Evolutionary conservation across 345 rosid genomes (phyloP), one percentile per base, ranked within the genome.

Genomic region (Eucalyptus tenuipes): DNA sequence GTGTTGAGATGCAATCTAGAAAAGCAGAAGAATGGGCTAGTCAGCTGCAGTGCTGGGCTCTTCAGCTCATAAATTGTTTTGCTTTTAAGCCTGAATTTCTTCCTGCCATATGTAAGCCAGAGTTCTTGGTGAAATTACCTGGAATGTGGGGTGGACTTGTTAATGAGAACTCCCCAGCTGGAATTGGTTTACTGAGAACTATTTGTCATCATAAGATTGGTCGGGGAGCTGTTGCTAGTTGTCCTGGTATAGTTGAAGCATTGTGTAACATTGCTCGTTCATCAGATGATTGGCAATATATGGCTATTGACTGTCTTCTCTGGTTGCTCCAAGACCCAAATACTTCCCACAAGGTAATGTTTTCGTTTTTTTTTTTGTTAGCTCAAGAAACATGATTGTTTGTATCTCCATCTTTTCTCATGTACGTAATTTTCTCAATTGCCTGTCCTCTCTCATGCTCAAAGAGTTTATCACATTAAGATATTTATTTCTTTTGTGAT

Each of bases 131-230:
- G 48, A 98, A 94, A 90, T 93, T 98, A 87, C 98, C 99, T 1
- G 98, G 96, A 88, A 96, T 98, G 99, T 98, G 99, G 99, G 99
- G 99, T n/a, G 99, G 99, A 86, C 99, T 98, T 84, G 99, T 97
- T 29, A 98, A 97, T 88, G 99, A 98, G 91, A 98, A 98, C 88
- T 98, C 99, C 1, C 99, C 99, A 0, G 99, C 99, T 90, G 99
- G 99, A 88, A 98, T 98, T 87, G 99, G 99, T 91, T 90, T 98
- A 81, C 91, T 98, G 66, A 94, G 99, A 91, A 98, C 99, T 49
- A 95, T 98, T 79, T 98, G 99, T 92, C 98, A 97, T 90, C 98
- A 98, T 89, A 98, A 98, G 90, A 93, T 95, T 86, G 99, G 99
- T 8, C 94, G 99, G 88, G 99, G 94, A 89, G 96, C 99, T 68